Percentiles rank a stretch among this genome's conserved stretches.
Evolutionary conservation across 768 basidiomycete genomes (phyloP).

Genomic region (Omphalotus guepiniiformis): DNA sequence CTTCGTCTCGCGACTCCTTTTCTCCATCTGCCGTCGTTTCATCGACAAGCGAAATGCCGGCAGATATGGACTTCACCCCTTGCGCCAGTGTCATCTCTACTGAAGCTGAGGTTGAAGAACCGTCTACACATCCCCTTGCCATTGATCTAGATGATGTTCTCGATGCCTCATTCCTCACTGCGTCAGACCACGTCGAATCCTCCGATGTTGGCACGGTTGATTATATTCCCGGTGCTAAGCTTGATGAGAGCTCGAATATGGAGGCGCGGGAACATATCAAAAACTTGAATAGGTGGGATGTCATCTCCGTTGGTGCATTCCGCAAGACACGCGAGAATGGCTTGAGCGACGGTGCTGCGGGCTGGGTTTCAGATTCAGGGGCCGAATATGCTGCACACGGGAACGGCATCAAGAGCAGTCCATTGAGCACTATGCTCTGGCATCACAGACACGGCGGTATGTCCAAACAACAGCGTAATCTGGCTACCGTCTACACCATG

Average conservation of each 20-base stretch:
- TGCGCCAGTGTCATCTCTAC: conserved; percentile 3
- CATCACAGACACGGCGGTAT: conserved; percentile 25
- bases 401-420: conserved; percentile 51
- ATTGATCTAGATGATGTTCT: conserved; percentile 68
- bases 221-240: conserved; percentile 11
- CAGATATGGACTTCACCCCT: background rate
- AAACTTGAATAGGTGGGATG: conserved; percentile 67
- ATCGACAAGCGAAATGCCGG: conserved; percentile 1
- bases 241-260: conserved; percentile 10
- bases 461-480: conserved; percentile 24
- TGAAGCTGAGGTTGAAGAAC: conserved; percentile 22
- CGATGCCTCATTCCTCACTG: conserved; percentile 61
- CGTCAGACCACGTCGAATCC: conserved; percentile 38
- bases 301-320: conserved; percentile 69
- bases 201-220: conserved; percentile 12
- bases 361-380: conserved; percentile 35
- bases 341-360: conserved; percentile 12
- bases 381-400: conserved; percentile 32
- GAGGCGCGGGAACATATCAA: conserved; percentile 33
- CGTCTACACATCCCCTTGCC: conserved; percentile 42
- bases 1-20: background rate
- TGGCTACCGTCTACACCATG: conserved; percentile 31
- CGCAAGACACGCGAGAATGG: conserved; percentile 48
- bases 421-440: conserved; percentile 56
- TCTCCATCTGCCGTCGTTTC: background rate